These are phyloP conservation scores for Closterium sp. DNA, from an alignment of 139 green algal species.

Conservation along the genomic window DNA sequence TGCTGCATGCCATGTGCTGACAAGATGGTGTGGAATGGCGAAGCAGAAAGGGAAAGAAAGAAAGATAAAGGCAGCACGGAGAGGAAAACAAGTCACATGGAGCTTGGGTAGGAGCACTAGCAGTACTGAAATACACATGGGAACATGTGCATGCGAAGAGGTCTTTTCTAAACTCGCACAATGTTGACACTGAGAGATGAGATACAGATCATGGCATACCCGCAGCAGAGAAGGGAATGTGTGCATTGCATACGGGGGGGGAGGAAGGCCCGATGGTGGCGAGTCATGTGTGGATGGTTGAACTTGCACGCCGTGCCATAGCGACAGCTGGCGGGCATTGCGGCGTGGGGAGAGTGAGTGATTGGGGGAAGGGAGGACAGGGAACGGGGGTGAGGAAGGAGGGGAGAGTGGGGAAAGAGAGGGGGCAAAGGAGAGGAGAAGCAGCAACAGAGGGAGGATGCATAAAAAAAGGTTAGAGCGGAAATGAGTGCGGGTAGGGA, in stretches of 20 bases:
- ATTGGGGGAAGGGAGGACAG: not conserved
- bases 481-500: not conserved
- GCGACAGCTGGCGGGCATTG: not conserved
- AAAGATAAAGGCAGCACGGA: too few relatives aligned
- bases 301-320: not conserved
- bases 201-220: not conserved
- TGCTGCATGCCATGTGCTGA: too few relatives aligned
- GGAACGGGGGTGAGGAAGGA: not conserved
- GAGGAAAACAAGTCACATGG: too few relatives aligned
- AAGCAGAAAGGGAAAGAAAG: too few relatives aligned
- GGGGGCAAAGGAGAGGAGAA: not conserved
- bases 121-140: too few relatives aligned
- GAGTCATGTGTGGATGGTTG: not conserved
- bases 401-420: not conserved
- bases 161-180: not conserved
- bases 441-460: not conserved
- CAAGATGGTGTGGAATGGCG: too few relatives aligned
- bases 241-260: not conserved
- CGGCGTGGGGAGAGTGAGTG: not conserved
- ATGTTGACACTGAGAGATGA: not conserved
- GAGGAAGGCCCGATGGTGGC: not conserved
- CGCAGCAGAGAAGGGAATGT: not conserved
- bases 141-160: too few relatives aligned
- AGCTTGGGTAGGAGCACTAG: too few relatives aligned
- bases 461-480: not conserved